Conservation (phyloP, 2,329 filamentous ascomycete genomes). For the Aspergillus proliferans region DNA sequence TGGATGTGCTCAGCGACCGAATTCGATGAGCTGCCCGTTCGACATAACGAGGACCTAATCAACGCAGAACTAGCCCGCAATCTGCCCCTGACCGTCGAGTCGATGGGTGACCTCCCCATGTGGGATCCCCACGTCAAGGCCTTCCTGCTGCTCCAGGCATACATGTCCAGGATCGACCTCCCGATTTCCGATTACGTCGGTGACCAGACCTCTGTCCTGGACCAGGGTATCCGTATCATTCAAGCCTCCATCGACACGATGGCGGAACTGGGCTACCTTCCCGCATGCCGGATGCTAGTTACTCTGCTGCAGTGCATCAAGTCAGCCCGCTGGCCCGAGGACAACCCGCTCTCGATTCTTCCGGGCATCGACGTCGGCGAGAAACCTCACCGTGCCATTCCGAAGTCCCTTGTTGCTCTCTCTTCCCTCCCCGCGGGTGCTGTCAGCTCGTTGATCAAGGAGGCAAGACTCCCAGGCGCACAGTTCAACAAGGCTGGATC, state of each 20-base stretch:
- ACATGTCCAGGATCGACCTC: conserved; percentile 86
- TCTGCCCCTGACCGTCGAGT: conserved; percentile 61
- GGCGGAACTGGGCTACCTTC: conserved; percentile 77
- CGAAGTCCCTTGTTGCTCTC: conserved; percentile 25
- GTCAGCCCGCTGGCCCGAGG: conserved; percentile 81
- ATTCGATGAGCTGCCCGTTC: conserved; percentile 94
- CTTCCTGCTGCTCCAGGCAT: conserved; percentile 86
- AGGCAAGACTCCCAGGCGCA: conserved; percentile 21
- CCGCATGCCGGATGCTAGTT: conserved; percentile 75
- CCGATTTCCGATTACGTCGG: conserved; percentile 97
- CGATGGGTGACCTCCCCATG: conserved; percentile 67
- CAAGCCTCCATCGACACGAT: conserved; percentile 93
- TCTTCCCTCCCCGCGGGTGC: conserved; percentile 22
- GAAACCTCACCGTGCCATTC: conserved; percentile 16
- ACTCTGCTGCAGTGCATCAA: conserved; percentile 86
- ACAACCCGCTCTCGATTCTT: conserved; percentile 71
- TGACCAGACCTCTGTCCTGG: conserved; percentile 79
- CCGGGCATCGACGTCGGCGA: conserved; percentile 54
- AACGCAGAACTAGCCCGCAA: conserved; percentile 83
- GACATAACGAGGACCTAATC: conserved; percentile 96
- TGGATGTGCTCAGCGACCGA: conserved; percentile 94
- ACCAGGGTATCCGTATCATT: conserved; percentile 94
- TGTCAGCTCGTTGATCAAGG: conserved; percentile 21
- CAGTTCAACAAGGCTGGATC: conserved; percentile 54
- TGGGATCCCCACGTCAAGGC: conserved; percentile 99